Evolutionary conservation across 805 yeast species (phyloP).

Genomic region (Lachancea lanzarotensis): DNA sequence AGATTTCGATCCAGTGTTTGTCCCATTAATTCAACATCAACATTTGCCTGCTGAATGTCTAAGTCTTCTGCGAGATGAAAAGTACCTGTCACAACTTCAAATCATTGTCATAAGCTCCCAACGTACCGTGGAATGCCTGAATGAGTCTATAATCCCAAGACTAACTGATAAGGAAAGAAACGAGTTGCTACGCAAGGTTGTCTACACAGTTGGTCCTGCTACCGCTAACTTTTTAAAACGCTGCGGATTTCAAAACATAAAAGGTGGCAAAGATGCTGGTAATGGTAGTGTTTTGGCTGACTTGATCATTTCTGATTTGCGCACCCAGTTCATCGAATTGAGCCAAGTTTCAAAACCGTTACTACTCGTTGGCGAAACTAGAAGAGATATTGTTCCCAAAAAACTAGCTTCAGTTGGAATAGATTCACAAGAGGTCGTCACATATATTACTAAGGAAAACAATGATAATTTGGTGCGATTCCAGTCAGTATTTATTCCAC

Average conservation of each 20-base stretch:
- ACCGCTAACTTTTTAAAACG: slow-evolving; percentile 53
- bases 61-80: slow-evolving; percentile 37
- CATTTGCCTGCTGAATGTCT: slow-evolving; percentile 43
- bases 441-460: slow-evolving; percentile 59
- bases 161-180: slow-evolving; percentile 16
- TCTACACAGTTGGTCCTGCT: slow-evolving; percentile 90
- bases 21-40: slow-evolving; percentile 69
- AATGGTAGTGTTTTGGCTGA: slow-evolving; percentile 70
- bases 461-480: slow-evolving; percentile 41
- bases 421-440: slow-evolving; percentile 45
- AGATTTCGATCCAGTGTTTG: slow-evolving; percentile 45
- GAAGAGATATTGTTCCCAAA: slow-evolving; percentile 75
- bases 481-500: slow-evolving; percentile 10
- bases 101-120: slow-evolving; percentile 80
- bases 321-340: not conserved
- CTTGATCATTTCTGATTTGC: slow-evolving; percentile 41
- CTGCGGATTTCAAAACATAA: slow-evolving; percentile 60
- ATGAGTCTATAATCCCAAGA: slow-evolving; percentile 35
- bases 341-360: slow-evolving; percentile 32
- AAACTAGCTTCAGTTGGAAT: slow-evolving; percentile 34
- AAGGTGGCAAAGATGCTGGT: slow-evolving; percentile 75
- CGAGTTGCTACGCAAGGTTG: slow-evolving; percentile 42
- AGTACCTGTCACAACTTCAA: slow-evolving; percentile 37
- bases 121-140: slow-evolving; percentile 79
- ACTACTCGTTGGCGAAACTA: slow-evolving; percentile 79